Percentiles rank a stretch among this genome's conserved stretches.
phyloP scores from a whole-genome alignment of 352 stramenopile genomes.

The Globisporangium sylvaticum region DNA sequence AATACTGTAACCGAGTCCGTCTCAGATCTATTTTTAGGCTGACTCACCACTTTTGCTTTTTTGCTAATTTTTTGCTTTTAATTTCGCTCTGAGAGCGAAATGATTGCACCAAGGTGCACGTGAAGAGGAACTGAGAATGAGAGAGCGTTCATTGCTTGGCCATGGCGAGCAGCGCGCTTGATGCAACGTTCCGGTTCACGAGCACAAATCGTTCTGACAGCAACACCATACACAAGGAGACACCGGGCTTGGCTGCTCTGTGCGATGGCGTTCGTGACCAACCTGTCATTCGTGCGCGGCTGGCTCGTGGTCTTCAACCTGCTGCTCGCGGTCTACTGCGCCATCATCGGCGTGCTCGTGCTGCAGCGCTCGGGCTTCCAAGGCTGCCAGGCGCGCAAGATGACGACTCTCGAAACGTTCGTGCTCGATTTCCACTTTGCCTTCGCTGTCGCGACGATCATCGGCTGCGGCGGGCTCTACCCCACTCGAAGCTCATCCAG shows the following conservation, averaged over 20 bases:
- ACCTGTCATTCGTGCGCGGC: background rate
- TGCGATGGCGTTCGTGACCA: background rate
- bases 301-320: constrained; percentile 7
- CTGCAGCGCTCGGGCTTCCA: background rate
- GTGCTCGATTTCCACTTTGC: constrained; percentile 5
- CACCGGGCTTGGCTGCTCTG: background rate
- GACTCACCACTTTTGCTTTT: background rate
- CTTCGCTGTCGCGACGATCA: background rate
- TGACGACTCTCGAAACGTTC: background rate
- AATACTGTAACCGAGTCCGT: background rate
- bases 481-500: background rate
- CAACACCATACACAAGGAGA: background rate
- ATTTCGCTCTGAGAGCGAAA: too few species aligned
- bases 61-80: too few species aligned
- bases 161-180: background rate
- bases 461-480: background rate
- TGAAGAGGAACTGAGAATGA: background rate
- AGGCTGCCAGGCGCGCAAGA: background rate
- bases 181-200: background rate
- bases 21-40: background rate
- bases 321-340: background rate
- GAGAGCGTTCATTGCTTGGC: background rate
- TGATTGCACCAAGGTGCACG: background rate
- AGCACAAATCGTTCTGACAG: background rate
- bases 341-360: constrained; percentile 1